Base-by-base conservation (phyloP, 768 basidiomycete genomes). In the Russula foetens region DNA sequence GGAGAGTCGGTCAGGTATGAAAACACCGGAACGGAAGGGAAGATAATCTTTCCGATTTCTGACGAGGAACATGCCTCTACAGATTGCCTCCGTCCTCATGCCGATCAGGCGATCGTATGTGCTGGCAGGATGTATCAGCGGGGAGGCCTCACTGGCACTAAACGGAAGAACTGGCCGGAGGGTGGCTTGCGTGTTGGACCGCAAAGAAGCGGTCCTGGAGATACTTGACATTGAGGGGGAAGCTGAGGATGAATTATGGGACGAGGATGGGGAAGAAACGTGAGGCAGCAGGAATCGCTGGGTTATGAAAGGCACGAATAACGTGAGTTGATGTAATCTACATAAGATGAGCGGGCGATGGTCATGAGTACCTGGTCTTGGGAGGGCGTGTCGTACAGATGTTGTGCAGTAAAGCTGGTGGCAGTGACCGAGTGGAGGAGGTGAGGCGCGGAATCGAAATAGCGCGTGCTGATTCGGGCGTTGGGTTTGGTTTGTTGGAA, bases 151-250 rank as follows among this genome's bases (percentile, higher is more conserved):
- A 54, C 72, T 91, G 67, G 83, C 86, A 54, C 77, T 90, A 70
- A 92, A 92, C 70, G 90, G 90, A 64, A 77, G 85, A 70, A 75
- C 72, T 9, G 87, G 88, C 57, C 84, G 90, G 68, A 76, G 87
- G 67, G 84, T 91, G 53, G 88, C 83, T 7, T 89, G 90, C 71
- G 80, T 90, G 58, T 71, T 91, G 69, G 88, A 88, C 70, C 74
- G 72, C 59, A 76, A 76, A 56, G 89, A 88, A 64, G 77, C 75
- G 63, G 75, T 73, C 59, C 69, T 92, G 78, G 87, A 92, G 74
- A 78, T 85, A 47, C 75, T 90, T 67, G 90, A 92, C 77, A 76
- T 92, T 74, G 90, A 89, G 75, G 85, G 69, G 21, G 67, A 68
- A 50, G 69, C 64, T 44, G 68, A 62, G 38, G 72, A 69, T 45